Evolutionary conservation across 257 asterid genomes (phyloP).

Genomic region (Gardenia jasminoides): DNA sequence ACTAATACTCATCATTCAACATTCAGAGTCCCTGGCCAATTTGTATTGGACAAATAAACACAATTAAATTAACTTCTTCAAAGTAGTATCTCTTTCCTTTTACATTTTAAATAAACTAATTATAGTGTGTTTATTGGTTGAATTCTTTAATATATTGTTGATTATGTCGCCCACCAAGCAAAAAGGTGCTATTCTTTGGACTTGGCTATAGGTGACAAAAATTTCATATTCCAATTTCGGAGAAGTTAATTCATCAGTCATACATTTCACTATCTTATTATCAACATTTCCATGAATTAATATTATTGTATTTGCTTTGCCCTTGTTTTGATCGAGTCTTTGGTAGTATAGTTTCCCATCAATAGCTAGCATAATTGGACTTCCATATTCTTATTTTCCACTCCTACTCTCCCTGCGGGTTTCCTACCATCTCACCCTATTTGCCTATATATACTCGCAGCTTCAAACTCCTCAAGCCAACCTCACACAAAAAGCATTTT

Average conservation of each 20-base stretch:
- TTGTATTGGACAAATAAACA: too few relatives aligned
- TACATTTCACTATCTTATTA: not conserved
- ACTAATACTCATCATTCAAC: too few relatives aligned
- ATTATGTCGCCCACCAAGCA: not conserved
- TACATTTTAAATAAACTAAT: not conserved
- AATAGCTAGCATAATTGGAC: not conserved
- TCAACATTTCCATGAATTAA: too few relatives aligned
- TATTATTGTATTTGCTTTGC: not conserved
- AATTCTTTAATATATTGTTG: not conserved
- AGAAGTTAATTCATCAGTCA: not conserved
- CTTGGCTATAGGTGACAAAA: not conserved
- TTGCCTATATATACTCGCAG: not conserved
- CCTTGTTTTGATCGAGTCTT: conserved; percentile 1
- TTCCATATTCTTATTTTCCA: not conserved
- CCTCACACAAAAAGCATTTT: not conserved
- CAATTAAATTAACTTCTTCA: not conserved
- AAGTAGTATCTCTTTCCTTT: too few relatives aligned
- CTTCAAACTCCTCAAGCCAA: not conserved
- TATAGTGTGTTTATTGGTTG: not conserved
- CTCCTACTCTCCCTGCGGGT: not conserved
- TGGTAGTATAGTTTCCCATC: not conserved
- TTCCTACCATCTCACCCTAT: not conserved
- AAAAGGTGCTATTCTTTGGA: not conserved
- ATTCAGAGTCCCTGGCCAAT: too few relatives aligned
- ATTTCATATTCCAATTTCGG: not conserved